Percentiles rank a stretch among this genome's conserved stretches.
Conservation (phyloP, 2,329 filamentous ascomycete species). For the Paecilomyces niveus region DNA sequence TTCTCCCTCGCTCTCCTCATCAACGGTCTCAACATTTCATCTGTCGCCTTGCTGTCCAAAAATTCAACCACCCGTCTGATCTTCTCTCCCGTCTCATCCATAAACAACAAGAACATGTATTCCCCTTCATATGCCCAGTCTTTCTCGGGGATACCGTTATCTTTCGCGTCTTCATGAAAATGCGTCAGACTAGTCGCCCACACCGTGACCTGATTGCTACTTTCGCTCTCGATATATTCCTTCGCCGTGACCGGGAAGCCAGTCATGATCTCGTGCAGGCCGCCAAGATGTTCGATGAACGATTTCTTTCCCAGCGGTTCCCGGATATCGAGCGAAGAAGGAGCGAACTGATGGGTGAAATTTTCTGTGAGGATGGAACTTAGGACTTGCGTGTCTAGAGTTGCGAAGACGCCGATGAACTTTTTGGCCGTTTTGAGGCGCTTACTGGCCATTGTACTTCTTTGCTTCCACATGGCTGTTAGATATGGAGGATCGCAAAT, state of each 20-base stretch:
- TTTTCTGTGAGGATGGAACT: not conserved
- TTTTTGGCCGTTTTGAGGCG: not conserved
- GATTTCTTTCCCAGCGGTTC: slow-evolving; percentile 4
- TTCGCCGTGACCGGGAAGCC: slow-evolving; percentile 9
- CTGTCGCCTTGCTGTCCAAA: slow-evolving; percentile 21
- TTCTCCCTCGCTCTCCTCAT: slow-evolving; percentile 4
- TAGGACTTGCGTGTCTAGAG: not conserved
- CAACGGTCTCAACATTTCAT: slow-evolving; percentile 1
- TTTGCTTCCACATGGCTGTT: not conserved
- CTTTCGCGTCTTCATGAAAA: slow-evolving; percentile 20
- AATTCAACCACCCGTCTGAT: slow-evolving; percentile 23
- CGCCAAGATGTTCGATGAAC: slow-evolving; percentile 5
- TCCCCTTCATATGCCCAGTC: slow-evolving; percentile 24
- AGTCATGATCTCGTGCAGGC: slow-evolving; percentile 4
- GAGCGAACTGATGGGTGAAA: not conserved
- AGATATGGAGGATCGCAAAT: too few relatives aligned
- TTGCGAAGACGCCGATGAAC: not conserved
- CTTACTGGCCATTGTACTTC: not conserved
- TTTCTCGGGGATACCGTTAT: slow-evolving; percentile 3
- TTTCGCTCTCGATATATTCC: slow-evolving; percentile 8
- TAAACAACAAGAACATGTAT: slow-evolving; percentile 25
- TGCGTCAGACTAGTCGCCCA: slow-evolving; percentile 18
- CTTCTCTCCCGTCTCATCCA: slow-evolving; percentile 20
- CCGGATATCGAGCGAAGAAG: not conserved
- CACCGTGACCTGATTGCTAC: slow-evolving; percentile 15